Evolutionary conservation across 352 stramenopile genomes (phyloP).

Genomic region (Phytophthora multivora): DNA sequence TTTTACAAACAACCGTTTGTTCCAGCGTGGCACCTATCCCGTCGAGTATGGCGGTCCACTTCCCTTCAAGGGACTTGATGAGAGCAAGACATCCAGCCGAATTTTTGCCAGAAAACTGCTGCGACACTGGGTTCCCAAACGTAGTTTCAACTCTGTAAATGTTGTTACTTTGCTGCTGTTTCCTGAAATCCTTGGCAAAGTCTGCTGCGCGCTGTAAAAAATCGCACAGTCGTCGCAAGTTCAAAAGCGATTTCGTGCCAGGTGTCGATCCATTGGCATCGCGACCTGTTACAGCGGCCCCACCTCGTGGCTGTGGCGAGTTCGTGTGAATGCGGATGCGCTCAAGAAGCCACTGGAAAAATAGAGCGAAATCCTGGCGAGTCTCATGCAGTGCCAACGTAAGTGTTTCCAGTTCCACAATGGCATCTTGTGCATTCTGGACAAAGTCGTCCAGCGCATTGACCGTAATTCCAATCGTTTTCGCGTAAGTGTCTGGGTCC

Average conservation of each 20-base stretch:
- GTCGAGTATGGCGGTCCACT: conserved; percentile 46
- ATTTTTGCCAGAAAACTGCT: conserved; percentile 16
- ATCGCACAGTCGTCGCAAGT: conserved; percentile 54
- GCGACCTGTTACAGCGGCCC: not conserved
- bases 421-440: conserved; percentile 30
- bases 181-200: conserved; percentile 40
- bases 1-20: conserved; percentile 22
- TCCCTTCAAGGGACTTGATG: conserved; percentile 36
- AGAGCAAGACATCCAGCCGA: conserved; percentile 13
- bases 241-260: conserved; percentile 54
- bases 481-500: conserved; percentile 35
- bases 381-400: conserved; percentile 55
- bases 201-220: conserved; percentile 59
- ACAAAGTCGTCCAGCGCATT: conserved; percentile 45
- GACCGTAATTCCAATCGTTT: conserved; percentile 44
- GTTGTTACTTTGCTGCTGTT: conserved; percentile 42
- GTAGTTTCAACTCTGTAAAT: conserved; percentile 65
- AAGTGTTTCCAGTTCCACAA: conserved; percentile 54
- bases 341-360: conserved; percentile 71
- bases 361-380: conserved; percentile 58
- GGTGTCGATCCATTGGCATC: not conserved
- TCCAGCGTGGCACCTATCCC: conserved; percentile 32
- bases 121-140: conserved; percentile 70
- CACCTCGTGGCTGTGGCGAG: conserved; percentile 8
- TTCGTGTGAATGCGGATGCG: conserved; percentile 70